These are phyloP conservation scores for Vicia faba DNA, from an alignment of 306 rosid species.

Conservation along the genomic window DNA sequence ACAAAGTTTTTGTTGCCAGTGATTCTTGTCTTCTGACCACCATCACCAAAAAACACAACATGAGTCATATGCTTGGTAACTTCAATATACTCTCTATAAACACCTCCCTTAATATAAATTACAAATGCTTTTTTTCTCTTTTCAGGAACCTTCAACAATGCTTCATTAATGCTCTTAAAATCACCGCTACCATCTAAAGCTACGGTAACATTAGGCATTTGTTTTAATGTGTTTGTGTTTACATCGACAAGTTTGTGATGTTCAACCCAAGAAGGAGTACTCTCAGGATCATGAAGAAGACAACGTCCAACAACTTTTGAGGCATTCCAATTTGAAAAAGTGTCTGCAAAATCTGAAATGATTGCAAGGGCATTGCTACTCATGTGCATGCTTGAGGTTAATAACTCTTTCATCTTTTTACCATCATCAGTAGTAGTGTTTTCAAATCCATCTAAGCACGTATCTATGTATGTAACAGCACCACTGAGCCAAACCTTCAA, in stretches of 20 bases:
- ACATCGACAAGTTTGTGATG: not conserved
- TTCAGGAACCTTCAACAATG: constrained; percentile 46
- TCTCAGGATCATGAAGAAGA: constrained; percentile 28
- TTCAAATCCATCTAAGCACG: constrained; percentile 73
- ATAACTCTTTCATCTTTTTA: constrained; percentile 48
- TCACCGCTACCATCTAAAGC: constrained; percentile 68
- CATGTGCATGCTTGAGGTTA: constrained; percentile 50
- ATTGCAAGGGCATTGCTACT: constrained; percentile 68
- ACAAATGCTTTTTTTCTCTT: constrained; percentile 37
- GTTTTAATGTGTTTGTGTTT: not conserved
- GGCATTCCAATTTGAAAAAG: constrained; percentile 31
- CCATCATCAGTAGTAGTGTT: constrained; percentile 49
- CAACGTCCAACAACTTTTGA: constrained; percentile 12
- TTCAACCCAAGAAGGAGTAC: constrained; percentile 38
- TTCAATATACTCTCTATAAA: constrained; percentile 53
- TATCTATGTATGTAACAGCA: constrained; percentile 69
- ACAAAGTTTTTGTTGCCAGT: constrained; percentile 55
- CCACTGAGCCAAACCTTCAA: constrained; percentile 75
- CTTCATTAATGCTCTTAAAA: constrained; percentile 49
- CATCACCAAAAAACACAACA: constrained; percentile 61
- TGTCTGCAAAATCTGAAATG: constrained; percentile 42
- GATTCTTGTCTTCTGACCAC: constrained; percentile 40
- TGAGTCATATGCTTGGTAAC: constrained; percentile 39
- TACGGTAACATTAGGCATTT: constrained; percentile 49
- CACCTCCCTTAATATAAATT: constrained; percentile 59